Percentiles rank a stretch among this genome's conserved stretches.
Conservation (phyloP, 257 asterid genomes). For the Plantago major region DNA sequence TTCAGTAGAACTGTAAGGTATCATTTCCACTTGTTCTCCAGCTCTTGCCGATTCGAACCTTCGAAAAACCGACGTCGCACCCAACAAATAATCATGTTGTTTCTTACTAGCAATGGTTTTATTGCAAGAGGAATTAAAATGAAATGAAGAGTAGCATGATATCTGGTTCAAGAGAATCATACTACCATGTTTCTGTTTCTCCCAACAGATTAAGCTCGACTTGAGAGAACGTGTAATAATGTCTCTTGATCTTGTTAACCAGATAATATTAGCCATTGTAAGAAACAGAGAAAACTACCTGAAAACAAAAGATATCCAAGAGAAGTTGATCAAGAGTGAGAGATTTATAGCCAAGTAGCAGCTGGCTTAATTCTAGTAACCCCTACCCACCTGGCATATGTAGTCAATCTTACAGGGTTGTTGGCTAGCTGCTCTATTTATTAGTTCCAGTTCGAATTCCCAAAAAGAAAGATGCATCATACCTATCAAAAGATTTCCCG, state of each 20-base stretch:
- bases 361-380: too few relatives aligned
- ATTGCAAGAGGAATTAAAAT: conserved; percentile 13
- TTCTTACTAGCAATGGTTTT: conserved; percentile 17
- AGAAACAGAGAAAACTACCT: background rate
- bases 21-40: conserved; percentile 37
- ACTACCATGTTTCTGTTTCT: too few relatives aligned
- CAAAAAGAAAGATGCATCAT: too few relatives aligned
- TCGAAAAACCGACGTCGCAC: conserved; percentile 16
- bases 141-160: conserved; percentile 11
- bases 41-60: conserved; percentile 54
- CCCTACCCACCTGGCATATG: too few relatives aligned
- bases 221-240: conserved; percentile 29
- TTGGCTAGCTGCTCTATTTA: too few relatives aligned
- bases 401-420: too few relatives aligned
- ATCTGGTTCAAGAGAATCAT: conserved; percentile 6
- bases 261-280: conserved; percentile 36
- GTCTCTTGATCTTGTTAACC: conserved; percentile 48
- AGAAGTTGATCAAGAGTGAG: too few relatives aligned
- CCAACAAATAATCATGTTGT: conserved; percentile 15
- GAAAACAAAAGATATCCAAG: too few relatives aligned
- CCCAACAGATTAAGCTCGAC: conserved; percentile 5
- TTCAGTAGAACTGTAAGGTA: conserved; percentile 35
- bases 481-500: too few relatives aligned
- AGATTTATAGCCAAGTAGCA: too few relatives aligned
- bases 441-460: too few relatives aligned